Evolutionary conservation across 129 eudicot genomes (phyloP).

Genomic region (Smallanthus sonchifolius): DNA sequence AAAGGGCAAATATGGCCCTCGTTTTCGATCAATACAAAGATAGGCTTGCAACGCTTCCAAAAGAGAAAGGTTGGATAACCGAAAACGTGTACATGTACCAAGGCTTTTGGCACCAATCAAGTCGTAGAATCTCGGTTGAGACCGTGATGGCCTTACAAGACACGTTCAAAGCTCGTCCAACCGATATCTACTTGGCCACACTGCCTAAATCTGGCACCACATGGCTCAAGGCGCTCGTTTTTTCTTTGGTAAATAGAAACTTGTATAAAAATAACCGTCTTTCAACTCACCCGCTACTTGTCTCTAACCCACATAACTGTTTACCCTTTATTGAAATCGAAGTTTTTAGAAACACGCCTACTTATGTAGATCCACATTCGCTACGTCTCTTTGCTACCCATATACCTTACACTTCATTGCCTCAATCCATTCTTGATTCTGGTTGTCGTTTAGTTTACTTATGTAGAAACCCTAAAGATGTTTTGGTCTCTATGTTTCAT

Average conservation of each 20-base stretch:
- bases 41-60: conserved; percentile 15
- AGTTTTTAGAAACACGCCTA: neutral
- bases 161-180: conserved; percentile 18
- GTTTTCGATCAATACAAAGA: conserved; percentile 9
- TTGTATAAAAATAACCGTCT: neutral
- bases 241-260: conserved; percentile 26
- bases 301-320: conserved; percentile 14
- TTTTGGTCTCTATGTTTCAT: conserved; percentile 37
- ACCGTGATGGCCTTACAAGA: conserved; percentile 18
- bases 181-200: conserved; percentile 27
- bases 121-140: neutral
- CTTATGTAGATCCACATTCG: conserved; percentile 1
- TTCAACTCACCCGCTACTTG: conserved; percentile 22
- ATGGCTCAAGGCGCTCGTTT: conserved; percentile 33
- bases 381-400: conserved; percentile 29
- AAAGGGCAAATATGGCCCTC: neutral
- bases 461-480: conserved; percentile 33
- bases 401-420: conserved; percentile 17
- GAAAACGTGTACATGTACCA: conserved; percentile 16
- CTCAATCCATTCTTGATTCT: conserved; percentile 11
- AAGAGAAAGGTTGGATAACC: conserved; percentile 15
- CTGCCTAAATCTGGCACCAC: conserved; percentile 36
- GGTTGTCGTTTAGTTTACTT: conserved; percentile 21
- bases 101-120: conserved; percentile 25
- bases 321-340: conserved; percentile 23